Base-by-base conservation (phyloP, 1,139 yeast genomes). In the Geotrichum klebahnii region DNA sequence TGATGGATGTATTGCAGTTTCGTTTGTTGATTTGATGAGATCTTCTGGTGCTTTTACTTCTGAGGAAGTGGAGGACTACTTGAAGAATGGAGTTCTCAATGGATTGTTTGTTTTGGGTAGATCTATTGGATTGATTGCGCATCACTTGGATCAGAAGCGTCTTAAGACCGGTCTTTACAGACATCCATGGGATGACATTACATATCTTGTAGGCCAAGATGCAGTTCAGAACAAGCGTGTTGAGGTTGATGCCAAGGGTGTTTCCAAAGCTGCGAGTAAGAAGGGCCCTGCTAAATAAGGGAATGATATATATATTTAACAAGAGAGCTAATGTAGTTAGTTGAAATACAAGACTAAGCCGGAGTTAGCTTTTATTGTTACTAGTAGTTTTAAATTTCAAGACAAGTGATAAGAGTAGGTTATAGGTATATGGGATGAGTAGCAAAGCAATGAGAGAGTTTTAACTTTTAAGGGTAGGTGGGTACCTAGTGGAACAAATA, bases 151-250 rank as follows among this genome's bases (percentile, higher is more conserved):
- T 57, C 76, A 72, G 66, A 73, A 73, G 72, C 65, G 76, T 46
- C 67, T 72, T 59, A 68, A 71, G 65, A 71, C 76, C 48, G 76
- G 76, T 33, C 65, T 72, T 29, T 72, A 72, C 67, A 66, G 76
- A 54, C 76, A 73, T 58, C 75, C 76, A 26, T 72, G 76, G 76
- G 77, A 72, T 53, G 76, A 72, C 53, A 72, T 72, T 58, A 70
- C 75, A 51, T 72, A 72, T 58, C 59, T 71, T 46, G 70, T 69
- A 46, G 70, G 70, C 48, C 66, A 65, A 58, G 68, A 67, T 47
- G 67, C 68, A 44, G 63, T 66, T 46, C 58, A 55, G 48, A 58
- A 52, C 57, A 65, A 64, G 59, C 65, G 70, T 36, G 69, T 66
- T 26, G 69, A 65, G 53, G 67, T 66, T 41, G 68, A 65, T 46